phyloP scores from a whole-genome alignment of 805 yeast genomes.

The Barnettozyma siamensis region DNA sequence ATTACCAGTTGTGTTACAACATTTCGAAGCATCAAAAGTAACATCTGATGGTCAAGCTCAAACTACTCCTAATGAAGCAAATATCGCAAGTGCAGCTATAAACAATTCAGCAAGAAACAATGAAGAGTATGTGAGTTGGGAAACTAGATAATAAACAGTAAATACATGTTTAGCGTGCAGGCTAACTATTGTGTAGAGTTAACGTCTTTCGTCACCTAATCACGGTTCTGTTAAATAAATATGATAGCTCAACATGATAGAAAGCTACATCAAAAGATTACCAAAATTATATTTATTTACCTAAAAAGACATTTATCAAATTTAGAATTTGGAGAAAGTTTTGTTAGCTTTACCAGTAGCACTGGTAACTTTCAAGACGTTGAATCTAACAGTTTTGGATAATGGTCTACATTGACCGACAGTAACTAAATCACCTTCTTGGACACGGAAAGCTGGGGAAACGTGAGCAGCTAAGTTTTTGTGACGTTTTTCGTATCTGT shows the following conservation, averaged over 20 bases:
- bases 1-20: conserved; percentile 21
- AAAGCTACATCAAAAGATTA: background rate
- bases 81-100: conserved; percentile 16
- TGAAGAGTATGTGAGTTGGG: conserved; percentile 9
- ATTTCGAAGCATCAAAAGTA: conserved; percentile 4
- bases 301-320: conserved; percentile 5
- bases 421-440: conserved; percentile 97
- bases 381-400: conserved; percentile 99
- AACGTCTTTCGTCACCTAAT: no score
- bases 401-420: conserved; percentile 99
- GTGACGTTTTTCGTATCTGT: conserved; percentile 99
- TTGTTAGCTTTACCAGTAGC: conserved; percentile 83
- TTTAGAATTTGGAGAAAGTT: conserved; percentile 95
- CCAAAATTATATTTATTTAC: conserved; percentile 4
- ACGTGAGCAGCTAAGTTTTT: conserved; percentile 99
- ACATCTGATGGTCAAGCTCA: background rate
- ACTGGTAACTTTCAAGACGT: conserved; percentile 93
- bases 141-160: conserved; percentile 3
- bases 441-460: conserved; percentile 99
- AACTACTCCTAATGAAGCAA: conserved; percentile 4
- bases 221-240: no score
- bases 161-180: no score
- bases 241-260: no score
- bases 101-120: conserved; percentile 9
- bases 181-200: no score